phyloP scores from a whole-genome alignment of 495 filamentous ascomycete species.

The Penicillium egyptiacum region DNA sequence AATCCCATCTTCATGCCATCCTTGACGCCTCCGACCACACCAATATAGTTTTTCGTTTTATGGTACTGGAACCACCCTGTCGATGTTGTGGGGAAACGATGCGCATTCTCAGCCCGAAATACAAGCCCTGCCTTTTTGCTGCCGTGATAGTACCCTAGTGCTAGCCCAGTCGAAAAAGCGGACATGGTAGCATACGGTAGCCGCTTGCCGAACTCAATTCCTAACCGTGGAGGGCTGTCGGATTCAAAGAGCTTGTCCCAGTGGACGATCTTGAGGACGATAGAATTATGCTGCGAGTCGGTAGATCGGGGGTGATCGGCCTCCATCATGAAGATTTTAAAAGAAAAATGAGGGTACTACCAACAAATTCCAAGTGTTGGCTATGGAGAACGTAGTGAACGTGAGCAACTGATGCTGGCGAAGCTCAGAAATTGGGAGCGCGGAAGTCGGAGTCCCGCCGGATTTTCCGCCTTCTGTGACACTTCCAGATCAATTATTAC shows the following conservation, averaged over 20 bases:
- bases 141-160: slow-evolving; percentile 70
- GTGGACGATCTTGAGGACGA: slow-evolving; percentile 34
- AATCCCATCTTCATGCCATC: slow-evolving; percentile 75
- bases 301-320: slow-evolving; percentile 17
- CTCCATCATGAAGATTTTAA: slow-evolving; percentile 29
- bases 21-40: slow-evolving; percentile 67
- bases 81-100: slow-evolving; percentile 77
- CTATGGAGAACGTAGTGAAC: slow-evolving; percentile 1
- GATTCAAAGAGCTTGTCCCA: slow-evolving; percentile 49
- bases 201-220: slow-evolving; percentile 61
- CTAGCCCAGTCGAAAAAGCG: slow-evolving; percentile 63
- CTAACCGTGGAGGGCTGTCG: slow-evolving; percentile 56
- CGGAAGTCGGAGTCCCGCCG: slow-evolving; percentile 9
- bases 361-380: neutral
- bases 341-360: neutral
- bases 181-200: slow-evolving; percentile 59
- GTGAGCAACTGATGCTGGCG: slow-evolving; percentile 8
- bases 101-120: slow-evolving; percentile 93
- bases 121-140: slow-evolving; percentile 69
- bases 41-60: slow-evolving; percentile 92
- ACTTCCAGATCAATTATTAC: neutral
- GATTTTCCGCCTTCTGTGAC: slow-evolving; percentile 26
- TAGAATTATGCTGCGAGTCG: slow-evolving; percentile 21
- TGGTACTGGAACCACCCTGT: slow-evolving; percentile 96
- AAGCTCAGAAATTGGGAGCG: slow-evolving; percentile 4